These are phyloP conservation scores for Eucalyptus sideroxylon DNA, from an alignment of 345 rosid genomes.

Conservation along the genomic window DNA sequence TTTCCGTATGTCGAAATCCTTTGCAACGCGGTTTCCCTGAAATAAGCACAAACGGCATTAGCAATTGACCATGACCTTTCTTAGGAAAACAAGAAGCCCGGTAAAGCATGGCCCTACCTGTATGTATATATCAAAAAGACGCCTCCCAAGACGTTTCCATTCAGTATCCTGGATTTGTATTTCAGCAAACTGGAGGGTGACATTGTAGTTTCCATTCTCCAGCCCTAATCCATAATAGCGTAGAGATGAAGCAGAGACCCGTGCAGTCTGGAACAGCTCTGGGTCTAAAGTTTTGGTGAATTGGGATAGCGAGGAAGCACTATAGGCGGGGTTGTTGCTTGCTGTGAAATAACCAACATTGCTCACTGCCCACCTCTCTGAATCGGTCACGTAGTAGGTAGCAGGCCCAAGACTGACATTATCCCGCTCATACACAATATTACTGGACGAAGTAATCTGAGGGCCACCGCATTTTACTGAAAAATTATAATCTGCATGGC, in stretches of 20 bases:
- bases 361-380: slow-evolving; percentile 33
- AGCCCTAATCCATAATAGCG: slow-evolving; percentile 78
- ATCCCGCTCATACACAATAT: too few species aligned
- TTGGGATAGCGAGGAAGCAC: too few species aligned
- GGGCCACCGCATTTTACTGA: too few species aligned
- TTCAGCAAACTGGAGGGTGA: slow-evolving; percentile 34
- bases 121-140: slow-evolving; percentile 33
- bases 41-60: not conserved
- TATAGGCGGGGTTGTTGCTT: too few species aligned
- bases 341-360: slow-evolving; percentile 16
- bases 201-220: slow-evolving; percentile 61
- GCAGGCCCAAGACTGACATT: slow-evolving; percentile 37
- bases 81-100: rapidly evolving
- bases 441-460: too few species aligned
- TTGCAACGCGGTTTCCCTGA: slow-evolving; percentile 27
- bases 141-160: slow-evolving; percentile 30
- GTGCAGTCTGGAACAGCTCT: slow-evolving; percentile 27
- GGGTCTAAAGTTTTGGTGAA: too few species aligned
- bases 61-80: rapidly evolving
- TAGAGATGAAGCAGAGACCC: slow-evolving; percentile 57
- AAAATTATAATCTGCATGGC: too few species aligned
- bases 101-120: slow-evolving; percentile 6
- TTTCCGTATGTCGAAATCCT: slow-evolving; percentile 32
- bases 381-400: slow-evolving; percentile 27
- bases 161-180: not conserved